Base-by-base conservation (phyloP, 495 filamentous ascomycete genomes). In the Achaetomiella virescens region DNA sequence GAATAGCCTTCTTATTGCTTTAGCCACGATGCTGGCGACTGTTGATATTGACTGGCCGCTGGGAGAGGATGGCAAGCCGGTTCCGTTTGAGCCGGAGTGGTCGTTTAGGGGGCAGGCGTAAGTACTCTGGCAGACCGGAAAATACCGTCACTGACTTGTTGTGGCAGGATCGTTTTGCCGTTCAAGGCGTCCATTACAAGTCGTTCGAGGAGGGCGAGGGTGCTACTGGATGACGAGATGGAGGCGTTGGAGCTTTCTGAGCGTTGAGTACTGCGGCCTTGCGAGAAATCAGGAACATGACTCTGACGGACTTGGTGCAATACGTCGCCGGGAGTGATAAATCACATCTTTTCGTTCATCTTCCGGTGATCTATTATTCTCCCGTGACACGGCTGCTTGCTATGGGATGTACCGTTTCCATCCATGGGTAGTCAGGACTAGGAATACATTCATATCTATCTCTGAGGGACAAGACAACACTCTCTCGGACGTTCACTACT, bases 101-200 rank as follows among this genome's bases (percentile, higher is more conserved):
- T 66, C 63, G 10, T 64, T 61, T 10, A 62, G 54, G 53, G 67
- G 67, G 1, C 65, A 68, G 18, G 66, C 67, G 67, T 70, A 41
- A 54, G 67, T 18, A 9, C 7, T 33, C 41, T 9, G 8, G 12
- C 6, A 6, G 1, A 21, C 8, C 14, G 6, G 10, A 20, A 37
- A 21, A 1, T 14, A 5, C 1, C 25, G 1, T 54, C 33, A 9
- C 59, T 58, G 22, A 56, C 12, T 15, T 1, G 11, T 22, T 9
- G 1, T 8, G 21, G 8, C 27, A 66, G 64, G 8, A 60, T 61
- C 6, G 64, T 67, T 15, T 37, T 67, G 36, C 64, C 64, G 1
- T 67, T 67, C 48, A 45, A 38, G 15, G 45, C 58, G 0, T 52
- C 38, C 1, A 52, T 66, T 43, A 60, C 20, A 6, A 55, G 45